phyloP scores from a whole-genome alignment of 2,329 filamentous ascomycete genomes.

The Phialophora chinensis region DNA sequence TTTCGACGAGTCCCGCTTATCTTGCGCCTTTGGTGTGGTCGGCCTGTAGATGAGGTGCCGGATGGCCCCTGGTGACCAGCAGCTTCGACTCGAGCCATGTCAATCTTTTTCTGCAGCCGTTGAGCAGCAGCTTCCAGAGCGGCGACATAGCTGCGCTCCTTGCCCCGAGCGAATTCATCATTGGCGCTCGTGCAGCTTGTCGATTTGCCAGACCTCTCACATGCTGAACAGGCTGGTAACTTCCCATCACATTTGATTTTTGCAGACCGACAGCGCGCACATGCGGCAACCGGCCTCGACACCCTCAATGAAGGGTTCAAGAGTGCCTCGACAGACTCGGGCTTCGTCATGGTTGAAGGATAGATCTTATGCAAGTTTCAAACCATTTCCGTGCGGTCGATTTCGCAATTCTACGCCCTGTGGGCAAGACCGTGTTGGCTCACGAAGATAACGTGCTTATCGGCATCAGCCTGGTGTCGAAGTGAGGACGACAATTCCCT shows the following conservation, averaged over 20 bases:
- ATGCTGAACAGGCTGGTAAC: constrained; percentile 90
- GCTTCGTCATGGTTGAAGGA: constrained; percentile 31
- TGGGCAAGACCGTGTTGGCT: background rate
- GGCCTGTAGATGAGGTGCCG: constrained; percentile 40
- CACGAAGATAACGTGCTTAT: constrained; percentile 7
- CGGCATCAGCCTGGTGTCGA: background rate
- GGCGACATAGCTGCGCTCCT: constrained; percentile 95
- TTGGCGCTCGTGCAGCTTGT: constrained; percentile 91
- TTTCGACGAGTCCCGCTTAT: constrained; percentile 55
- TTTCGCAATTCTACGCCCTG: background rate
- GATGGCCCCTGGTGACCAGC: constrained; percentile 60
- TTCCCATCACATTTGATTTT: constrained; percentile 99
- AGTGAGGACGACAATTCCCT: background rate
- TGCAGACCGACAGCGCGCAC: constrained; percentile 81
- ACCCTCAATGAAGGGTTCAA: constrained; percentile 67
- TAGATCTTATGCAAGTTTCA: constrained; percentile 2
- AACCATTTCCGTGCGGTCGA: constrained; percentile 5
- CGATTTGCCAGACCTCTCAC: constrained; percentile 85
- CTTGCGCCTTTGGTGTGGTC: constrained; percentile 41
- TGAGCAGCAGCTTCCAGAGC: constrained; percentile 92
- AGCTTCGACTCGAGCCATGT: constrained; percentile 46
- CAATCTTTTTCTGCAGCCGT: constrained; percentile 78
- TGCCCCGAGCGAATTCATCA: constrained; percentile 93
- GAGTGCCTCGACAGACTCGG: constrained; percentile 39
- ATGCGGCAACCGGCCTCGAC: constrained; percentile 78